phyloP scores from a whole-genome alignment of 768 basidiomycete species.

The Xerocomellus dryophilus region DNA sequence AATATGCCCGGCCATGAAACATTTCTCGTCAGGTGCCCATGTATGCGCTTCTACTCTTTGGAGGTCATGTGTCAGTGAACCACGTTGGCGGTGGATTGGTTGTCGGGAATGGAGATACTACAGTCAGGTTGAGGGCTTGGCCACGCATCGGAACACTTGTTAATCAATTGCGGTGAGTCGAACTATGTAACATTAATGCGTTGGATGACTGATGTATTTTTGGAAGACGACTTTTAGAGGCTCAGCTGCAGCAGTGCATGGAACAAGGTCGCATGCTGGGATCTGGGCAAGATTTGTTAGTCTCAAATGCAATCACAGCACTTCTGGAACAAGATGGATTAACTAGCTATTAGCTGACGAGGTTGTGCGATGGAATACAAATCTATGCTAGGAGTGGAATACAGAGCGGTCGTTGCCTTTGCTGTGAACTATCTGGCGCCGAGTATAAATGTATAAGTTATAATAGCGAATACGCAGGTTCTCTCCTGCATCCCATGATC shows the following conservation, averaged over 20 bases:
- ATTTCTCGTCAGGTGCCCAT: constrained; percentile 61
- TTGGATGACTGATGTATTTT: neutral
- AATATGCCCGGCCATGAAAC: neutral
- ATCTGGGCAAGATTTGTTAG: constrained; percentile 48
- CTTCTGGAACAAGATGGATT: constrained; percentile 39
- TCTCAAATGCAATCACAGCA: constrained; percentile 46
- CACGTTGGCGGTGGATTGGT: constrained; percentile 77
- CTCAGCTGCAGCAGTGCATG: constrained; percentile 60
- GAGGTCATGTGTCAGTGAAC: constrained; percentile 74
- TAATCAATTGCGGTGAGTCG: constrained; percentile 72
- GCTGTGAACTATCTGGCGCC: neutral
- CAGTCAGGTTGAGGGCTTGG: constrained; percentile 71
- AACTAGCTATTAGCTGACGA: neutral
- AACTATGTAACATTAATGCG: neutral
- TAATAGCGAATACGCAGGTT: neutral
- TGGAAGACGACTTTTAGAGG: constrained; percentile 63
- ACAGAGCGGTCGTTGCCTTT: neutral
- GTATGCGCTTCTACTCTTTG: constrained; percentile 83
- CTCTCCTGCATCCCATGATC: neutral
- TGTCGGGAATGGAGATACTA: constrained; percentile 50
- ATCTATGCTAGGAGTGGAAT: constrained; percentile 10
- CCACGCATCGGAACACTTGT: constrained; percentile 90
- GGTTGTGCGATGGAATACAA: constrained; percentile 12
- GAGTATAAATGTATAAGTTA: constrained; percentile 13
- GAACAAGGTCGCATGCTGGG: constrained; percentile 55